Conservation (phyloP, 2,329 filamentous ascomycete genomes). For the Neodidymelliopsis sp. region DNA sequence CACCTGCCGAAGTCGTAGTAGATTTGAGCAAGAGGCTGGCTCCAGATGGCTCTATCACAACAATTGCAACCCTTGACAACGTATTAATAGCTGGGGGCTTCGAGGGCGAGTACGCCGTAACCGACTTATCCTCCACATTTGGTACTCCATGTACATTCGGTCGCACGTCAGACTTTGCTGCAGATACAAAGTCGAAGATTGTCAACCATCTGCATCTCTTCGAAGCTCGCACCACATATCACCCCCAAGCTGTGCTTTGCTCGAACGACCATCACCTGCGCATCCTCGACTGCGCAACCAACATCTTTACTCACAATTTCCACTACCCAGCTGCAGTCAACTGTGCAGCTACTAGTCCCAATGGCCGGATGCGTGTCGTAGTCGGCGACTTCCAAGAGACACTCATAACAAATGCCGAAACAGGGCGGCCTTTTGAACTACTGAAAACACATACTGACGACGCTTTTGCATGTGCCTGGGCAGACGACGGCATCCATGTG, state of each 20-base stretch:
- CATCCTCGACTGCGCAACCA: constrained; percentile 62
- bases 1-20: constrained; percentile 53
- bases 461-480: constrained; percentile 82
- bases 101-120: constrained; percentile 63
- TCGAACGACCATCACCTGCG: constrained; percentile 65
- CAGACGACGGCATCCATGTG: constrained; percentile 76
- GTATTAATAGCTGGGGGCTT: constrained; percentile 65
- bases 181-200: constrained; percentile 60
- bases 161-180: constrained; percentile 57
- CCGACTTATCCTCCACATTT: constrained; percentile 49
- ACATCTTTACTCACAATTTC: constrained; percentile 64
- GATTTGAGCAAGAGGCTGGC: constrained; percentile 56
- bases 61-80: constrained; percentile 58
- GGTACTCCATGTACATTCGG: constrained; percentile 52
- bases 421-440: constrained; percentile 63
- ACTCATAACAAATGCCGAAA: constrained; percentile 73
- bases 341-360: constrained; percentile 75
- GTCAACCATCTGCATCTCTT: constrained; percentile 66
- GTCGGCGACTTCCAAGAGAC: constrained; percentile 74
- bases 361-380: constrained; percentile 73
- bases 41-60: constrained; percentile 57
- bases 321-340: constrained; percentile 71
- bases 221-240: constrained; percentile 55
- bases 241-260: constrained; percentile 61
- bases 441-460: constrained; percentile 73